Base-by-base conservation (phyloP, 805 yeast genomes). In the Debaryomyces tyrocola region DNA sequence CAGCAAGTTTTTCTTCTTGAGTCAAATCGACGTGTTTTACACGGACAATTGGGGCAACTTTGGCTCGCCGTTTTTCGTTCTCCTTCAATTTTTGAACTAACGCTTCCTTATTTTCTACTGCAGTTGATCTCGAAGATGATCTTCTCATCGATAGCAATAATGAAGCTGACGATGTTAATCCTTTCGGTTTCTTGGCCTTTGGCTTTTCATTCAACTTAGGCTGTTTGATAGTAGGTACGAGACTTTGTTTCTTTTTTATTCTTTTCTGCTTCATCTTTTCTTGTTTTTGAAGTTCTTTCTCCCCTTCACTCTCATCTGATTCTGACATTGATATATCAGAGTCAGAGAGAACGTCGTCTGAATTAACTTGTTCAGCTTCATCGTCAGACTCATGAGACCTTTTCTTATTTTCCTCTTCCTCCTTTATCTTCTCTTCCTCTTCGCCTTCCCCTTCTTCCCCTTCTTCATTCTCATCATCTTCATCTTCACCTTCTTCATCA, bases 61-160 rank as follows among this genome's bases (percentile, higher is more conserved):
- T 61, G 73, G 79, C 65, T 48, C 81, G 69, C 56, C 85, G 75
- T 46, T 77, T 77, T 64, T 87, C 94, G 49, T 82, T 83, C 55
- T 79, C 82, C 46, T 83, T 77, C 53, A 92, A 69, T 55, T 84
- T 83, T 59, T 87, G 82, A 34, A 85, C 84, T 15, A 88, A 80
- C n/a, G 83, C 87, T 52, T 87, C 72, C 56, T 88, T 89, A 60
- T 82, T 89, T 54, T 83, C 83, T 4, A 88, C 78, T 0, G 95
- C 94, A 0, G 96, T 78, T 8, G 80, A 70, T 61, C 99, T 80
- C 14, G 89, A 79, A 0, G 96, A 87, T 0, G 85, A 79, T 56
- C 96, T 74, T 61, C 96, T 74, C 4, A 71, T 72, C 1, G 71
- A 63, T 12, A 74, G 65, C 17, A 85, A 59, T 21, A 87, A 60